phyloP scores from a whole-genome alignment of 2,329 filamentous ascomycete species.

The Ilyonectria mors-panacis region DNA sequence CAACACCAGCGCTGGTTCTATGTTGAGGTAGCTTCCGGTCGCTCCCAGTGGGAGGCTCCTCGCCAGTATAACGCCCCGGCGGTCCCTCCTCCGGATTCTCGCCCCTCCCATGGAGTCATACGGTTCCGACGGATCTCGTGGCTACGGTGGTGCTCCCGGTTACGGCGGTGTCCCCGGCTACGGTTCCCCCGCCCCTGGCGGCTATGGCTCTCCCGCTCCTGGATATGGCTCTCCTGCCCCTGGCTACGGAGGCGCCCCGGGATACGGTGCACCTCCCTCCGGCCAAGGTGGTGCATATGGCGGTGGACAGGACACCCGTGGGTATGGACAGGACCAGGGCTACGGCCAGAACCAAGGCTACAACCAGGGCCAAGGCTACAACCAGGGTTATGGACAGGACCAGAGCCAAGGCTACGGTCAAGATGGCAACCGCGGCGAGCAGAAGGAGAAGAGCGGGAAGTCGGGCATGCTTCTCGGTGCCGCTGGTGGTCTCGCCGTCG shows the following conservation, averaged over 20 bases:
- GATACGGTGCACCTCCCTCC: conserved; percentile 37
- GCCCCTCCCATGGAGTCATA: conserved; percentile 41
- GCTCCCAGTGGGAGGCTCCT: conserved; percentile 76
- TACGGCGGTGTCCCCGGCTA: conserved; percentile 33
- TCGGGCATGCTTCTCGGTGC: conserved; percentile 72
- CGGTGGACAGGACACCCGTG: conserved; percentile 26
- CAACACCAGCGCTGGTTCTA: conserved; percentile 75
- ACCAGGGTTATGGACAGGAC: conserved; percentile 35
- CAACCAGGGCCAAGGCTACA: conserved; percentile 34
- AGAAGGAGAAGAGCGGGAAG: conserved; percentile 59
- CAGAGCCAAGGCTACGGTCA: conserved; percentile 26
- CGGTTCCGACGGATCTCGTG: conserved; percentile 45
- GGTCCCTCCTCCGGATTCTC: conserved; percentile 36
- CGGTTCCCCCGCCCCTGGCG: conserved; percentile 22
- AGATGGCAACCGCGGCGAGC: conserved; percentile 36
- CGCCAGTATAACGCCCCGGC: conserved; percentile 43
- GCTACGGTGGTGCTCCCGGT: conserved; percentile 42
- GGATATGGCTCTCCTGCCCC: conserved; percentile 39
- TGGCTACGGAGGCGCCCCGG: conserved; percentile 22
- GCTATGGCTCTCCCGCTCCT: conserved; percentile 21
- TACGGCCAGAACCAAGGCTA: conserved; percentile 28
- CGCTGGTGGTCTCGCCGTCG: conserved; percentile 71
- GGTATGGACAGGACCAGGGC: conserved; percentile 8
- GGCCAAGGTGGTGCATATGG: conserved; percentile 18
- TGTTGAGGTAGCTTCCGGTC: conserved; percentile 72